Conservation (phyloP, 495 filamentous ascomycete genomes). For the Aspergillus cavernicola region DNA sequence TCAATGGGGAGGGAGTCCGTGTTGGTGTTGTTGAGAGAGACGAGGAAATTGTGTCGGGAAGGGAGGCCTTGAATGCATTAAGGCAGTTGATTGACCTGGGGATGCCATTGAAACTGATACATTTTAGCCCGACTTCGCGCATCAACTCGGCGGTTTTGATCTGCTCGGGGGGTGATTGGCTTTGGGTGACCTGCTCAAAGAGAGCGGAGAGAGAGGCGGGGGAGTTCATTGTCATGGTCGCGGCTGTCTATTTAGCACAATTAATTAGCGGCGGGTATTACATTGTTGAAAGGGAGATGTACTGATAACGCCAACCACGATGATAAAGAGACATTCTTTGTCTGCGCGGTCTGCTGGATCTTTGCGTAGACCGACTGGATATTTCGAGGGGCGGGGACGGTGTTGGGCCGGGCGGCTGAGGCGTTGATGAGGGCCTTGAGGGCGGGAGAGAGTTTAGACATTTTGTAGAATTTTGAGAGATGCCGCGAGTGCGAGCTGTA, state of each 20-base stretch:
- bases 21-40: constrained; percentile 47
- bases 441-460: constrained; percentile 65
- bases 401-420: constrained; percentile 61
- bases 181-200: constrained; percentile 47
- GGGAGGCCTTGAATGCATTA: constrained; percentile 55
- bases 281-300: constrained; percentile 6
- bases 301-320: constrained; percentile 67
- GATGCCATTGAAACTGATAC: constrained; percentile 81
- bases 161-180: constrained; percentile 30
- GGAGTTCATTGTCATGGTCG: constrained; percentile 73
- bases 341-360: constrained; percentile 51
- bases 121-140: constrained; percentile 76
- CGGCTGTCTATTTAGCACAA: constrained; percentile 49
- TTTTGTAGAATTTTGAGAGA: constrained; percentile 22
- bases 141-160: constrained; percentile 67
- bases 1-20: constrained; percentile 42
- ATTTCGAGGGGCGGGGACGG: constrained; percentile 56
- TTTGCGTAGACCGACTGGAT: constrained; percentile 58
- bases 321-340: constrained; percentile 52
- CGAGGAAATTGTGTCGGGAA: constrained; percentile 45
- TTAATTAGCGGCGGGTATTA: neutral
- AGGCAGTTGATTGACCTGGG: constrained; percentile 78
- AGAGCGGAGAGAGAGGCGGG: constrained; percentile 58
- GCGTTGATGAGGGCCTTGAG: constrained; percentile 72
- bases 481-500: too few species aligned